phyloP scores from a whole-genome alignment of 2,329 filamentous ascomycete genomes.

The Trichophyton mentagrophytes region DNA sequence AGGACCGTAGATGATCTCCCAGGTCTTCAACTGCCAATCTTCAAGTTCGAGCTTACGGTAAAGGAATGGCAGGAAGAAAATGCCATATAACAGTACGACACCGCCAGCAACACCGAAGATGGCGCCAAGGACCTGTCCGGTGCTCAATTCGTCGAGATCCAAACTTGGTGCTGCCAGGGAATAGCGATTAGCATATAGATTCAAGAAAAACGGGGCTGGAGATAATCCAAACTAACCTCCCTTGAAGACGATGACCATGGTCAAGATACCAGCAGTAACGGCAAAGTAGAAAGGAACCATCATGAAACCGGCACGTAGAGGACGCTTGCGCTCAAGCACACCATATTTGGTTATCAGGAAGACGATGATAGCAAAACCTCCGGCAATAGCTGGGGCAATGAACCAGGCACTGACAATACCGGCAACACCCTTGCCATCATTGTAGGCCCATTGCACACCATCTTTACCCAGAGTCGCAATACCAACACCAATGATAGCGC shows the following conservation, averaged over 20 bases:
- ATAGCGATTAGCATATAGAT: background rate
- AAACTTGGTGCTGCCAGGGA: constrained; percentile 3
- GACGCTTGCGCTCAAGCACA: constrained; percentile 38
- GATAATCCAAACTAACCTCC: constrained; percentile 30
- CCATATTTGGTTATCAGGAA: constrained; percentile 39
- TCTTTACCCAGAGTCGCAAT: constrained; percentile 19
- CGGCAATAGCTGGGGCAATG: constrained; percentile 39
- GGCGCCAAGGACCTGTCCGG: constrained; percentile 19
- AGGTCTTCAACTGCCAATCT: constrained; percentile 23
- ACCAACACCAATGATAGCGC: constrained; percentile 24
- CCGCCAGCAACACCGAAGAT: constrained; percentile 26
- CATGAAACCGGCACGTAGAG: constrained; percentile 39
- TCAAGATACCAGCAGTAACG: constrained; percentile 37
- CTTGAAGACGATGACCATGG: constrained; percentile 44
- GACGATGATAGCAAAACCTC: constrained; percentile 37
- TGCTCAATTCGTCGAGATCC: constrained; percentile 21
- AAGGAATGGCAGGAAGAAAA: constrained; percentile 29
- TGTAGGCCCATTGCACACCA: constrained; percentile 32
- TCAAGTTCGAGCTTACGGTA: constrained; percentile 24
- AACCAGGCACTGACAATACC: constrained; percentile 38
- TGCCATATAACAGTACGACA: constrained; percentile 19
- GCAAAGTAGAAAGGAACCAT: constrained; percentile 40
- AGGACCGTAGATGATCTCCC: constrained; percentile 29
- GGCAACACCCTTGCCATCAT: constrained; percentile 31
- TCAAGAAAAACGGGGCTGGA: constrained; percentile 9